Percentiles rank a stretch among this genome's conserved stretches.
These are phyloP conservation scores for Lepidopterella palustris DNA, from an alignment of 495 filamentous ascomycete species.

Conservation along the genomic window DNA sequence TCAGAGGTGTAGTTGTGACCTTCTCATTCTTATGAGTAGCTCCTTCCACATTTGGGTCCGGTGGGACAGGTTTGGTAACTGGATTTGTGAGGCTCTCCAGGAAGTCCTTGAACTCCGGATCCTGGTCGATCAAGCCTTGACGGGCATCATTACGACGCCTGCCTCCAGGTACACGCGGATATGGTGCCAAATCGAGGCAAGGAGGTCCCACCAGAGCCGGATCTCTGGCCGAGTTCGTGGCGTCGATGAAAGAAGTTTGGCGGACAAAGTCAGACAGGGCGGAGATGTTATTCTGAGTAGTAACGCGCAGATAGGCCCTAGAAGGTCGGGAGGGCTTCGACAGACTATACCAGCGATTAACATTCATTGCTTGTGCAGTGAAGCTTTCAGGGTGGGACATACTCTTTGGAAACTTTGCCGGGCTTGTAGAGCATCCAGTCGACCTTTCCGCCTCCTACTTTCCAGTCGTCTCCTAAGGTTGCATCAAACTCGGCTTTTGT, in stretches of 20 bases:
- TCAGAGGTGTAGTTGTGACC: constrained; percentile 74
- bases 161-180: constrained; percentile 69
- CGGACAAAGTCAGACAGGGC: constrained; percentile 62
- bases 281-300: constrained; percentile 51
- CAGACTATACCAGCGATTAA: constrained; percentile 45
- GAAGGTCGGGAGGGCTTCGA: constrained; percentile 71
- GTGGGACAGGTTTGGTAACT: constrained; percentile 46
- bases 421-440: constrained; percentile 74
- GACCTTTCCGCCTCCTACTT: constrained; percentile 64
- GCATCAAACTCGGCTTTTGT: constrained; percentile 71
- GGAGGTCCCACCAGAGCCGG: constrained; percentile 66
- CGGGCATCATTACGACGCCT: constrained; percentile 69
- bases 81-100: constrained; percentile 81
- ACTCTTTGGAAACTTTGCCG: constrained; percentile 89
- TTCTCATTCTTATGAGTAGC: constrained; percentile 54
- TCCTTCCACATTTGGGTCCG: constrained; percentile 48
- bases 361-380: too few relatives aligned
- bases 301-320: constrained; percentile 71
- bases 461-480: constrained; percentile 78
- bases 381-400: constrained; percentile 27
- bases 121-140: constrained; percentile 92
- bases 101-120: constrained; percentile 90
- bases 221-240: constrained; percentile 60
- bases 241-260: constrained; percentile 62
- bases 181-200: constrained; percentile 71